Base-by-base conservation (phyloP, 495 filamentous ascomycete species). In the Penicillium samsonianum region DNA sequence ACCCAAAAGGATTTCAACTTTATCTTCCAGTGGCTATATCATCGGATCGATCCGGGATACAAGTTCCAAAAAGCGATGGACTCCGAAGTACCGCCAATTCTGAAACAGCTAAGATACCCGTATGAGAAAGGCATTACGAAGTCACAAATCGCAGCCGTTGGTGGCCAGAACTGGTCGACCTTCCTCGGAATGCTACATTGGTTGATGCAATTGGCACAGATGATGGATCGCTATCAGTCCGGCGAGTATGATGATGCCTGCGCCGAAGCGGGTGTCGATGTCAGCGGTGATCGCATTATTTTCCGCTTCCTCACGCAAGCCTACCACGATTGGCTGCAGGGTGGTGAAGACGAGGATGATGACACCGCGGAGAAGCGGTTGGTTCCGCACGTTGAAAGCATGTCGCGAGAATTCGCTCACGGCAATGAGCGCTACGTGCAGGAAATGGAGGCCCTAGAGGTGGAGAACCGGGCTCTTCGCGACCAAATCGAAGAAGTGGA, bases 21-120 rank as follows among this genome's bases (percentile, higher is more conserved):
- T 62, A 92, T 98, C 73, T 99, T 99, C 71, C 91, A 97, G 72
- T 99, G 91, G 89, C 81, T 99, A 1, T 99, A 99, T 69, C 89
- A 89, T 62, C 88, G 90, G 41, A 91, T 99, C 57, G 94, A 99
- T 67, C 92, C 94, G 0, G 87, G 87, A 53, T 96, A 98, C 67
- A 84, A 87, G 16, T 96, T 98, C 67, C 86, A 88, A 59, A 95
- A 94, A 67, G 87, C 86, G 35, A 96, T 98, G 67, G 94, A 98
- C 70, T 86, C 90, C 17, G 94, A 99, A 68, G 92, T 97, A 0
- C 91, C 92, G 12, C 86, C 89, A 0, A 86, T 98, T 38, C 74
- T 99, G 17, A 95, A 96, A 62, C 92, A 94, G 63, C 69, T 99
- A 60, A 86, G 94, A 40, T 99, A 99, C 72, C 94, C 94, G 0